A percentile compares a stretch with the other conserved stretches of the same genome.
These are phyloP conservation scores for Priceomyces haplophilus DNA, from an alignment of 805 yeast species.

Conservation along the genomic window DNA sequence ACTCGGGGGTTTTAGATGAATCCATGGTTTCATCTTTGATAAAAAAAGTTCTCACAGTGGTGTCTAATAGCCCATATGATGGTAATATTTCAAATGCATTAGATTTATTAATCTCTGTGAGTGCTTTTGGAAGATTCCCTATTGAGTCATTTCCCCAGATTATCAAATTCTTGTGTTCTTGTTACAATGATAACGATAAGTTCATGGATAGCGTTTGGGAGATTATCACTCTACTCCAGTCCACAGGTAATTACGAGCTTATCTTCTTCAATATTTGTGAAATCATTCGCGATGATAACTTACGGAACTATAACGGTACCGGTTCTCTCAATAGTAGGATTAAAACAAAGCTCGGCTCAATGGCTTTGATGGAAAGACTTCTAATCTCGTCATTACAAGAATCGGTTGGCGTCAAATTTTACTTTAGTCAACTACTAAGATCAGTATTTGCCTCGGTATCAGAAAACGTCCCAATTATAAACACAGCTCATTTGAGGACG, in stretches of 20 bases:
- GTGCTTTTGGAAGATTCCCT: constrained; percentile 49
- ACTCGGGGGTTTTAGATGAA: constrained; percentile 44
- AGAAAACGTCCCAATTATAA: constrained; percentile 37
- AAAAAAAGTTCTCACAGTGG: constrained; percentile 32
- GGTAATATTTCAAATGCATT: constrained; percentile 37
- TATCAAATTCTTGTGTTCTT: constrained; percentile 46
- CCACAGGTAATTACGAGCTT: constrained; percentile 33
- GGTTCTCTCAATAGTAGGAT: constrained; percentile 5
- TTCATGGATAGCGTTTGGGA: constrained; percentile 36
- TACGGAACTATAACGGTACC: constrained; percentile 1
- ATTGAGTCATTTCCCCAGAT: constrained; percentile 30
- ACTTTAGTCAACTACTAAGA: constrained; percentile 23
- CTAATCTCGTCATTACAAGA: constrained; percentile 12
- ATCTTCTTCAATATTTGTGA: constrained; percentile 18
- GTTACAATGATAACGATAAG: constrained; percentile 33
- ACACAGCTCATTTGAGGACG: constrained; percentile 38
- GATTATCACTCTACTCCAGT: constrained; percentile 35
- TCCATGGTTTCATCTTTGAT: constrained; percentile 29
- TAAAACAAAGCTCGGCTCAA: constrained; percentile 30
- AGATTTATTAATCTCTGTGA: constrained; percentile 40
- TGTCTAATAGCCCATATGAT: constrained; percentile 36
- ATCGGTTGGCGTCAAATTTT: neutral
- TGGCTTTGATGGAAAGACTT: constrained; percentile 32
- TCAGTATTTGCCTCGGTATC: constrained; percentile 29
- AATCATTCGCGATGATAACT: constrained; percentile 5